phyloP scores from a whole-genome alignment of 116 monocot genomes.

The Trichopus zeylanicus region DNA sequence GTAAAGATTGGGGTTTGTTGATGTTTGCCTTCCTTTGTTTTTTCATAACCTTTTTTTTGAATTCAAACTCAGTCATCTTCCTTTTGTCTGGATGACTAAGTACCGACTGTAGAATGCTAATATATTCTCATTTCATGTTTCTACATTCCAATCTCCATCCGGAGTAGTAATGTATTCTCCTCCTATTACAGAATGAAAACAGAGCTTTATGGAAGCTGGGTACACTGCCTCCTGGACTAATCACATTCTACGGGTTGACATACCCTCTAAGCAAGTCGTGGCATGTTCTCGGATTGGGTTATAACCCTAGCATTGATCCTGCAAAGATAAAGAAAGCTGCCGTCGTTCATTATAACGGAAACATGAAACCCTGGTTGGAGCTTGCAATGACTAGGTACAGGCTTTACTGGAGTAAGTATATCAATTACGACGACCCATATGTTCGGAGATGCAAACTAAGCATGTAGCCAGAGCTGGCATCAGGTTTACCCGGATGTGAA shows the following conservation, averaged over 20 bases:
- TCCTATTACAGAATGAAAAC: constrained; percentile 39
- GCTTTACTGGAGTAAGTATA: constrained; percentile 56
- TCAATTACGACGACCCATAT: constrained; percentile 49
- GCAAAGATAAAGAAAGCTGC: constrained; percentile 59
- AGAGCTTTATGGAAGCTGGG: constrained; percentile 59
- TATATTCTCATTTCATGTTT: background rate
- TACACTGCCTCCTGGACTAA: constrained; percentile 50
- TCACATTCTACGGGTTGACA: constrained; percentile 57
- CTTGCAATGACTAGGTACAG: constrained; percentile 57
- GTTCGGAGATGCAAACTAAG: constrained; percentile 28
- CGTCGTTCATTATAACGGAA: constrained; percentile 59
- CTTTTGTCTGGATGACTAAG: too few species aligned
- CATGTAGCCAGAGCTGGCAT: constrained; percentile 14
- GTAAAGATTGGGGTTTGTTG: too few species aligned
- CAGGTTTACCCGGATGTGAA: too few species aligned
- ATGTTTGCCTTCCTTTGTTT: too few species aligned
- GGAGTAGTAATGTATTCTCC: background rate
- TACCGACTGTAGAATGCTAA: too few species aligned
- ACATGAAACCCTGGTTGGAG: constrained; percentile 73
- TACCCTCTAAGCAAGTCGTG: constrained; percentile 56
- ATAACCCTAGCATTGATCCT: constrained; percentile 58
- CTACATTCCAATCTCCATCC: background rate
- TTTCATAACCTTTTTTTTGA: too few species aligned
- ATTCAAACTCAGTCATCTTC: too few species aligned
- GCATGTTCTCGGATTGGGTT: constrained; percentile 63